phyloP scores from a whole-genome alignment of 352 stramenopile genomes.

The Aphanomyces stellatus region DNA sequence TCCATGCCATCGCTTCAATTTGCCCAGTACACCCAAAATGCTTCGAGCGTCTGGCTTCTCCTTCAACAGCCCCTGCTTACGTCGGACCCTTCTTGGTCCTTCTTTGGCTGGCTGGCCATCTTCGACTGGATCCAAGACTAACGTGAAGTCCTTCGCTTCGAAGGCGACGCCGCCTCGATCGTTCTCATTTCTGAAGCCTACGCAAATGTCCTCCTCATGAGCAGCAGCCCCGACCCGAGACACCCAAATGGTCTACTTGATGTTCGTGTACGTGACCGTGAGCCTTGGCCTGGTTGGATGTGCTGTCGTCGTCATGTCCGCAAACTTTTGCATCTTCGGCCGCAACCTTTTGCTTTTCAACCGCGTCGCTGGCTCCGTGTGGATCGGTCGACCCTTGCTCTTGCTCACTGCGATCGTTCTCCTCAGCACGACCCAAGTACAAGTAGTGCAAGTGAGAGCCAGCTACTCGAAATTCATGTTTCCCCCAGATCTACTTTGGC shows the following conservation, averaged over 20 bases:
- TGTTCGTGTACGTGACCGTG: not conserved
- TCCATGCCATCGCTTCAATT: not conserved
- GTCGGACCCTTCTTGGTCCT: not conserved
- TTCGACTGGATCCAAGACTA: not conserved
- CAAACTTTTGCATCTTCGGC: not conserved
- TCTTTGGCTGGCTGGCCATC: not conserved
- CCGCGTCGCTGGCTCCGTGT: not conserved
- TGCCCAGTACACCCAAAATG: not conserved
- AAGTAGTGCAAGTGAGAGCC: not conserved
- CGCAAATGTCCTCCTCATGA: not conserved
- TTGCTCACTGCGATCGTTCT: not conserved
- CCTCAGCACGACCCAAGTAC: conserved; percentile 1
- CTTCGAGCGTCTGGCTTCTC: not conserved
- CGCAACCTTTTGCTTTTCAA: too few relatives aligned
- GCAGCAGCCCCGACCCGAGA: not conserved
- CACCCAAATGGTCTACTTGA: not conserved
- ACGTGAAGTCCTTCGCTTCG: not conserved
- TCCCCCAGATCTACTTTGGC: not conserved
- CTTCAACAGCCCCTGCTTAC: not conserved
- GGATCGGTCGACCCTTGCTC: not conserved
- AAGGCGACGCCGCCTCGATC: not conserved
- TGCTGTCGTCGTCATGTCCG: not conserved
- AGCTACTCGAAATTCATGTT: not conserved
- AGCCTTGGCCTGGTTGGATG: not conserved
- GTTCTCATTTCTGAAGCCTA: not conserved